phyloP scores from a whole-genome alignment of 2,329 filamentous ascomycete species.

The Penicillium sp. region DNA sequence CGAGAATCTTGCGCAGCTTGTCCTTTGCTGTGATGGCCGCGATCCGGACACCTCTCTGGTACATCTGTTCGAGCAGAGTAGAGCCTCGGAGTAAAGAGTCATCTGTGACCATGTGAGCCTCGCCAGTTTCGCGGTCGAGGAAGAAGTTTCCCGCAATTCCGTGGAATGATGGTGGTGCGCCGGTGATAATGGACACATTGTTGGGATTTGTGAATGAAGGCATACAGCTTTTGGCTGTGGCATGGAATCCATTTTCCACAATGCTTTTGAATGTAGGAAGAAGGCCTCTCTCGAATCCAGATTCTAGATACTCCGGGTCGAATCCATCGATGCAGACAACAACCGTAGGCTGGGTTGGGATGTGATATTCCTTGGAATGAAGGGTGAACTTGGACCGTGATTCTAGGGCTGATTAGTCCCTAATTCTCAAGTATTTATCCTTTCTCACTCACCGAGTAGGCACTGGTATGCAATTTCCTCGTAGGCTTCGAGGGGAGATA shows the following conservation, averaged over 20 bases:
- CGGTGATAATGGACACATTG: constrained; percentile 49
- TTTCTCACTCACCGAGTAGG: constrained; percentile 6
- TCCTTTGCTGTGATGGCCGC: constrained; percentile 49
- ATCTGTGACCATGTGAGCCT: constrained; percentile 45
- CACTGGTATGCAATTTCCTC: constrained; percentile 21
- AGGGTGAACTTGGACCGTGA: constrained; percentile 22
- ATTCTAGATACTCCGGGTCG: constrained; percentile 43
- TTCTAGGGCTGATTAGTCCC: constrained; percentile 1
- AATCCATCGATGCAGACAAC: constrained; percentile 48
- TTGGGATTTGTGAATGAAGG: constrained; percentile 49
- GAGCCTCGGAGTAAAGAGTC: constrained; percentile 43
- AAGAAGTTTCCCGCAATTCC: constrained; percentile 49
- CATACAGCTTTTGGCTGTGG: constrained; percentile 42
- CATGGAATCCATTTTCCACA: constrained; percentile 39
- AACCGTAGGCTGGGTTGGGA: constrained; percentile 39
- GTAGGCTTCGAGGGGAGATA: constrained; percentile 25
- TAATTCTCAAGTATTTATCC: no score
- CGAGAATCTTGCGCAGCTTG: constrained; percentile 45
- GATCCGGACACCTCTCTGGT: constrained; percentile 40
- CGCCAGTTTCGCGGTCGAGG: constrained; percentile 40
- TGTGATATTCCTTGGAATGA: constrained; percentile 32
- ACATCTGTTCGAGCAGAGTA: constrained; percentile 44
- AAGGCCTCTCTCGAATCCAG: constrained; percentile 35
- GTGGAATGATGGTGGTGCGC: constrained; percentile 40
- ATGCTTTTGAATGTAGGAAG: constrained; percentile 37